phyloP scores from a whole-genome alignment of 805 yeast species.

The Lachancea thermotolerans region DNA sequence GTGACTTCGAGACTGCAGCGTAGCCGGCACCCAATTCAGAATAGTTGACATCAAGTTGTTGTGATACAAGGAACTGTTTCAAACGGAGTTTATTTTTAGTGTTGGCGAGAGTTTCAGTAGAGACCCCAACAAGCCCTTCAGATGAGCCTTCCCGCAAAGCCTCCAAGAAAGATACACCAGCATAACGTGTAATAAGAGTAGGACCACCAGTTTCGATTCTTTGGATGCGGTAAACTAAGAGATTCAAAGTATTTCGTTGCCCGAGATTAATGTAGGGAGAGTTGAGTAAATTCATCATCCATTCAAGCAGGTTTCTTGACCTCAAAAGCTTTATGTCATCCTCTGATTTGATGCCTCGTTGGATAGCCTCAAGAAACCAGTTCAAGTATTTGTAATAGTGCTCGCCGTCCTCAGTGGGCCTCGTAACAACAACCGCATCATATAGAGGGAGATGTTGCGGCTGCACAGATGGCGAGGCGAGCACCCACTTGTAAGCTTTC shows the following conservation, averaged over 20 bases:
- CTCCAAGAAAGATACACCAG: conserved; percentile 37
- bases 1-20: conserved; percentile 31
- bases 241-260: conserved; percentile 36
- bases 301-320: conserved; percentile 56
- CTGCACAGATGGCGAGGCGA: conserved; percentile 38
- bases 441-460: conserved; percentile 40
- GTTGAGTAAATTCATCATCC: conserved; percentile 49
- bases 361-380: conserved; percentile 57
- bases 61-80: conserved; percentile 34
- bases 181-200: conserved; percentile 52
- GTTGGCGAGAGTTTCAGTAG: conserved; percentile 8
- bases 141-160: conserved; percentile 11
- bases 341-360: conserved; percentile 39
- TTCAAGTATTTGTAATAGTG: conserved; percentile 49
- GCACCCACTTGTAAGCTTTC: conserved; percentile 56
- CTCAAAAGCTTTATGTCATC: conserved; percentile 50
- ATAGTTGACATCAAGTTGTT: conserved; percentile 39
- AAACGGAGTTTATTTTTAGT: conserved; percentile 14
- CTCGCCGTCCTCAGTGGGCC: conserved; percentile 33
- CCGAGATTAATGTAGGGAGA: conserved; percentile 43
- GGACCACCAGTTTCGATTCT: conserved; percentile 53
- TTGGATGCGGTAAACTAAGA: conserved; percentile 42
- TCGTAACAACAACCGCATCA: conserved; percentile 27
- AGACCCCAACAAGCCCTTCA: conserved; percentile 10
- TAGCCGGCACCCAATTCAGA: conserved; percentile 22